Evolutionary conservation across 83 land plant species (phyloP).

Genomic region (Larix sibirica): DNA sequence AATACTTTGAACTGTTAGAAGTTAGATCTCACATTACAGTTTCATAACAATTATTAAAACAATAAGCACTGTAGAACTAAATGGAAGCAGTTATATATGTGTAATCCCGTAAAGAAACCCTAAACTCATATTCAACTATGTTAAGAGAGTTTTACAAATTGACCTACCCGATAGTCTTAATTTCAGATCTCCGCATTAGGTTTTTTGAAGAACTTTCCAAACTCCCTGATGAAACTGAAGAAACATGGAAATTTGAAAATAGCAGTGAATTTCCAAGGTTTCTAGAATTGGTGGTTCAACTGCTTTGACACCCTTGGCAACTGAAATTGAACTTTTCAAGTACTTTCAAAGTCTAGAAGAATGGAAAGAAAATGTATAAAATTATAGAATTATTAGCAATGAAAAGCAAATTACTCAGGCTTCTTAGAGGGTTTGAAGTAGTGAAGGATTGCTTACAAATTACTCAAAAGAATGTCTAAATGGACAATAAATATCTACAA

Average conservation of each 20-base stretch:
- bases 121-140: background rate
- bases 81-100: background rate
- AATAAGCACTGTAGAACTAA: background rate
- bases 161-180: too few species aligned
- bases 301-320: background rate
- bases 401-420: background rate
- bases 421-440: background rate
- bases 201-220: too few species aligned
- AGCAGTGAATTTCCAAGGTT: background rate
- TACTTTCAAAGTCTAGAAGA: background rate
- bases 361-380: background rate
- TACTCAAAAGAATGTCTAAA: background rate
- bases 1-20: background rate
- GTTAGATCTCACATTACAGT: background rate
- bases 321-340: background rate
- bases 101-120: background rate
- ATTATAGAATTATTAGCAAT: background rate
- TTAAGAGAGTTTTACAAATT: too few species aligned
- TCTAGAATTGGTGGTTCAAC: background rate
- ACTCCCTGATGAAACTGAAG: too few species aligned
- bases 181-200: too few species aligned
- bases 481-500: too few species aligned
- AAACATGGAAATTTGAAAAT: background rate
- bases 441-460: background rate
- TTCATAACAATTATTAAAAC: background rate